Evolutionary conservation across 805 yeast genomes (phyloP).

Genomic region (Ogataea pilisensis): DNA sequence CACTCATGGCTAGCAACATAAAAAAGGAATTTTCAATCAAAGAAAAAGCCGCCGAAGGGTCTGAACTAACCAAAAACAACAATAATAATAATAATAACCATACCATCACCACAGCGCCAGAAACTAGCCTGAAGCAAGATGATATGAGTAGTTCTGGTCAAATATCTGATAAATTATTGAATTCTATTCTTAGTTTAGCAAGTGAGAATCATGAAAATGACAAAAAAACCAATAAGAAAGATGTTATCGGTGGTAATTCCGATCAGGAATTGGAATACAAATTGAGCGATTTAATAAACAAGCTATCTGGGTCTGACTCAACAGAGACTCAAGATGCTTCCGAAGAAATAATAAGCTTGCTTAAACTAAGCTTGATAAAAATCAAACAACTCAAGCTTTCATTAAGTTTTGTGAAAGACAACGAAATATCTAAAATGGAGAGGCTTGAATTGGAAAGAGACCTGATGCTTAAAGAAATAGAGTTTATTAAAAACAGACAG

Average conservation of each 20-base stretch:
- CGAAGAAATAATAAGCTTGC: constrained; percentile 9
- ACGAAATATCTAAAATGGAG: constrained; percentile 18
- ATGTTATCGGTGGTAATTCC: constrained; percentile 9
- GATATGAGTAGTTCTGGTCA: background rate
- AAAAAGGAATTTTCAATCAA: background rate
- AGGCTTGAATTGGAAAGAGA: constrained; percentile 23
- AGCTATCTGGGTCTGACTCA: constrained; percentile 5
- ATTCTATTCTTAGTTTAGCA: constrained; percentile 6
- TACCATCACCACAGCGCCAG: background rate
- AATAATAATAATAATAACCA: background rate
- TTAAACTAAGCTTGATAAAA: constrained; percentile 17
- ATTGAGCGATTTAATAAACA: constrained; percentile 10
- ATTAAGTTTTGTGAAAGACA: constrained; percentile 14
- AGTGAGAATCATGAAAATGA: constrained; percentile 5
- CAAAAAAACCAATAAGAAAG: constrained; percentile 4
- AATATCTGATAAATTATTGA: constrained; percentile 8
- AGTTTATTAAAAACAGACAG: constrained; percentile 18
- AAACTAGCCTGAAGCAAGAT: background rate
- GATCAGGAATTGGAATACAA: constrained; percentile 26
- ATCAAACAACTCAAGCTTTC: constrained; percentile 16
- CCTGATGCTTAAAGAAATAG: constrained; percentile 21
- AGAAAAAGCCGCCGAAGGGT: background rate
- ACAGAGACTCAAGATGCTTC: background rate
- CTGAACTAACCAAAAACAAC: background rate
- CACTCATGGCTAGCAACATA: no score